These are phyloP conservation scores for Microascus cirrosus DNA, from an alignment of 2,329 filamentous ascomycete species.

Conservation along the genomic window DNA sequence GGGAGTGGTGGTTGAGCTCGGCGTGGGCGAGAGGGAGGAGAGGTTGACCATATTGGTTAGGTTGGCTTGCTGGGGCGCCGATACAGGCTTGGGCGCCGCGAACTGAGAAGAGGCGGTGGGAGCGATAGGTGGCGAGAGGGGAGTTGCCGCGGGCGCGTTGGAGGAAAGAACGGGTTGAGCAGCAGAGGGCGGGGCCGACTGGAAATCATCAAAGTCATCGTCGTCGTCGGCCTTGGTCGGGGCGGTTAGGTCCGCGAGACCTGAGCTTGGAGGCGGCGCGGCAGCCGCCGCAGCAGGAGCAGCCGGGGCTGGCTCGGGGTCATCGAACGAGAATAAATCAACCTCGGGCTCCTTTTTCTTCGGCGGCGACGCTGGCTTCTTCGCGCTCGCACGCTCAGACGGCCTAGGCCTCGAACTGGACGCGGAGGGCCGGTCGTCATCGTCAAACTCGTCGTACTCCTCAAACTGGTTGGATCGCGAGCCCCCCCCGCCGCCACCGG, in stretches of 20 bases:
- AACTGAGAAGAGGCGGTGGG: constrained; percentile 53
- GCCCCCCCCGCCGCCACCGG: constrained; percentile 25
- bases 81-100: constrained; percentile 73
- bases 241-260: constrained; percentile 31
- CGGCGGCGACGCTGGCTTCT: constrained; percentile 46
- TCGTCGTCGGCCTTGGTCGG: constrained; percentile 46
- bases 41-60: constrained; percentile 71
- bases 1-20: constrained; percentile 42
- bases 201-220: constrained; percentile 96
- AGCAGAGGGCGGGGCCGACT: constrained; percentile 62
- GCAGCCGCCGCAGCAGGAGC: constrained; percentile 1
- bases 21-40: constrained; percentile 67
- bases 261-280: constrained; percentile 16
- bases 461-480: constrained; percentile 69
- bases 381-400: constrained; percentile 20
- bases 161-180: constrained; percentile 23
- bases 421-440: constrained; percentile 41
- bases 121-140: constrained; percentile 34
- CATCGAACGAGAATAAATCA: constrained; percentile 89
- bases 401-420: constrained; percentile 16
- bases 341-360: constrained; percentile 84
- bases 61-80: constrained; percentile 69
- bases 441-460: constrained; percentile 94
- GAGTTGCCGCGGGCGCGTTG: constrained; percentile 22
- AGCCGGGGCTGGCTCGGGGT: constrained; percentile 29